Evolutionary conservation across 371 early-diverging fungal species (phyloP).

Genomic region (Mucor indicus): DNA sequence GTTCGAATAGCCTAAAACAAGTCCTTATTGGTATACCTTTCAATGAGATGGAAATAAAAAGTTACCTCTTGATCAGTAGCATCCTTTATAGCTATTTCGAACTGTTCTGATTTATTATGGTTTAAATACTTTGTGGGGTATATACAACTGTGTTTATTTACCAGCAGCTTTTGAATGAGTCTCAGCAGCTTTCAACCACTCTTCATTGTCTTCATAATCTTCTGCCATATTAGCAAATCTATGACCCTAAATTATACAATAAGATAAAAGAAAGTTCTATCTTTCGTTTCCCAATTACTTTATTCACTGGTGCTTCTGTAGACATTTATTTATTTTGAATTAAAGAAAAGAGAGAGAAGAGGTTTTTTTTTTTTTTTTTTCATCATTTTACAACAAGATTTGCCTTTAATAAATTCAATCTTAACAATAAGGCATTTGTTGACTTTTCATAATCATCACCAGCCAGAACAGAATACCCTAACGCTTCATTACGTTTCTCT

Average conservation of each 20-base stretch:
- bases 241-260: conserved; percentile 41
- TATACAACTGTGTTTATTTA: neutral
- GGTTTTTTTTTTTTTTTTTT: too few relatives aligned
- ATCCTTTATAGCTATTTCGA: conserved; percentile 20
- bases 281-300: conserved; percentile 11
- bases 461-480: conserved; percentile 55
- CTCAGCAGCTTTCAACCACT: conserved; percentile 46
- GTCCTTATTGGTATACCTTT: neutral
- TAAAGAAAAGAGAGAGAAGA: too few relatives aligned
- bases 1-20: conserved; percentile 14
- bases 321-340: too few relatives aligned
- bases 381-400: conserved; percentile 36
- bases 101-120: conserved; percentile 7
- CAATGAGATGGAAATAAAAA: neutral
- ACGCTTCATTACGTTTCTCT: conserved; percentile 64
- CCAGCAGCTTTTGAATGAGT: conserved; percentile 48
- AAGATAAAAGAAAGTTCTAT: neutral
- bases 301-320: conserved; percentile 32
- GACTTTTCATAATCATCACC: conserved; percentile 63
- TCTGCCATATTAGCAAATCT: conserved; percentile 49
- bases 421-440: conserved; percentile 55
- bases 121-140: neutral
- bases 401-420: conserved; percentile 54
- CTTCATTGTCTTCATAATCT: conserved; percentile 49
- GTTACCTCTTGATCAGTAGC: conserved; percentile 18